Evolutionary conservation across 768 basidiomycete genomes (phyloP).

Genomic region (Kwoniella heveanensis): DNA sequence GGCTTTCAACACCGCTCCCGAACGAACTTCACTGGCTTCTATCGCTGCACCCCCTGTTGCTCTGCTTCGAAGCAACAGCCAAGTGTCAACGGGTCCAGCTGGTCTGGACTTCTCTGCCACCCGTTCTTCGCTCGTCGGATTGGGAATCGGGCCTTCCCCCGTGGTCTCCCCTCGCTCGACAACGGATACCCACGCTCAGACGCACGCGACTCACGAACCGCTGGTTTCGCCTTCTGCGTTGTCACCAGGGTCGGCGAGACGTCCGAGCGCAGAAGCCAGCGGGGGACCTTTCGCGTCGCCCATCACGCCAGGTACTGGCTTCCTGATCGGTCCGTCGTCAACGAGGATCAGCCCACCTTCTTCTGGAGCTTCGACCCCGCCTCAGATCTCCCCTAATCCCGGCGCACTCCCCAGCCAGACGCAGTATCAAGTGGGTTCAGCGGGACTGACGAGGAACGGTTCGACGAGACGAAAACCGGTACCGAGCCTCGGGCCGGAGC

Average conservation of each 20-base stretch:
- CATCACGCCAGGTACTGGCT: background rate
- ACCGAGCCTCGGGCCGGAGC: constrained; percentile 38
- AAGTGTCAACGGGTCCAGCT: background rate
- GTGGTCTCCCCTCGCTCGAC: background rate
- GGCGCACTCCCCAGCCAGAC: constrained; percentile 1
- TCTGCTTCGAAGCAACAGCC: background rate
- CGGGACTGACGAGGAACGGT: background rate
- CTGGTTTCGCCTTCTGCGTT: background rate
- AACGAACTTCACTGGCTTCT: background rate
- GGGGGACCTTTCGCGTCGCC: background rate
- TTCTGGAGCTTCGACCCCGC: constrained; percentile 1
- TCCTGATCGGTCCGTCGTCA: background rate
- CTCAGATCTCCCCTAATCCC: constrained; percentile 7
- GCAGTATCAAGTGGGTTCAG: background rate
- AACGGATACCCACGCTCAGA: background rate
- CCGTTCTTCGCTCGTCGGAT: background rate
- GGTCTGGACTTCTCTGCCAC: constrained; percentile 3
- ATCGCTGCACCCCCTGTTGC: background rate
- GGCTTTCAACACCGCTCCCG: background rate
- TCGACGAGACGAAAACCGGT: constrained; percentile 41
- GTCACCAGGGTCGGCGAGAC: background rate
- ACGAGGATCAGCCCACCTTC: background rate
- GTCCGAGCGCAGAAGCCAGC: constrained; percentile 10
- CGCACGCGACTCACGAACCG: background rate
- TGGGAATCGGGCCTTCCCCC: background rate